Evolutionary conservation across 1,284 basidiomycete species (phyloP).

Genomic region (Boletus semigastroideus): DNA sequence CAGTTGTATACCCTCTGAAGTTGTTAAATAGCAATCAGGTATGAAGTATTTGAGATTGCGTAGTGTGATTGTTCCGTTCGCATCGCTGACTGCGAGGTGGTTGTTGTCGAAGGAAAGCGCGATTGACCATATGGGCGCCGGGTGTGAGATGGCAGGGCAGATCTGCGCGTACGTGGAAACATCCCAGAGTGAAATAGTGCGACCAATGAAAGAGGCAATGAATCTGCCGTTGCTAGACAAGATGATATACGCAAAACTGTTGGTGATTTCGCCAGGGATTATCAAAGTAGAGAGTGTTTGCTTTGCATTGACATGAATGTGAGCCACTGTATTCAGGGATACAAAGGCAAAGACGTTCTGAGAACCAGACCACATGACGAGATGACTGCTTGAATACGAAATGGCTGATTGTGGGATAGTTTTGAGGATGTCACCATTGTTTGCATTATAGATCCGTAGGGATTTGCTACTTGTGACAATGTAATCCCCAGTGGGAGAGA

Average conservation of each 20-base stretch:
- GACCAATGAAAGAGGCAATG: not conserved
- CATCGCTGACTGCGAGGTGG: not conserved
- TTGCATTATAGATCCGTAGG: slow-evolving; percentile 1
- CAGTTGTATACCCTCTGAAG: not conserved
- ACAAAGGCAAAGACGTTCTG: not conserved
- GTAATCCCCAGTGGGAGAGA: not conserved
- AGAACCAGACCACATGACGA: not conserved
- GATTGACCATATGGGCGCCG: not conserved
- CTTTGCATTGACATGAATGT: not conserved
- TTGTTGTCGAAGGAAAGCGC: slow-evolving; percentile 1
- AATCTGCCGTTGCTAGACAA: not conserved
- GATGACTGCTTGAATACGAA: not conserved
- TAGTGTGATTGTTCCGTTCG: not conserved
- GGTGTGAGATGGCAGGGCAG: not conserved
- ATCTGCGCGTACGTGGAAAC: not conserved
- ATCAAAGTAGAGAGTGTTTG: not conserved
- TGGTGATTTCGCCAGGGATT: not conserved
- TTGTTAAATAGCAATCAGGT: not conserved
- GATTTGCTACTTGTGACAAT: not conserved
- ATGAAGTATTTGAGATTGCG: not conserved
- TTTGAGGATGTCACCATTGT: not conserved
- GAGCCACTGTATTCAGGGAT: not conserved
- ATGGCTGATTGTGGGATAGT: not conserved
- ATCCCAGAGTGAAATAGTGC: slow-evolving; percentile 4
- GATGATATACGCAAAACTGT: not conserved